A percentile compares a stretch with the other conserved stretches of the same genome.
phyloP scores from a whole-genome alignment of 1,284 basidiomycete species.

The Salmacisia buchloeana region DNA sequence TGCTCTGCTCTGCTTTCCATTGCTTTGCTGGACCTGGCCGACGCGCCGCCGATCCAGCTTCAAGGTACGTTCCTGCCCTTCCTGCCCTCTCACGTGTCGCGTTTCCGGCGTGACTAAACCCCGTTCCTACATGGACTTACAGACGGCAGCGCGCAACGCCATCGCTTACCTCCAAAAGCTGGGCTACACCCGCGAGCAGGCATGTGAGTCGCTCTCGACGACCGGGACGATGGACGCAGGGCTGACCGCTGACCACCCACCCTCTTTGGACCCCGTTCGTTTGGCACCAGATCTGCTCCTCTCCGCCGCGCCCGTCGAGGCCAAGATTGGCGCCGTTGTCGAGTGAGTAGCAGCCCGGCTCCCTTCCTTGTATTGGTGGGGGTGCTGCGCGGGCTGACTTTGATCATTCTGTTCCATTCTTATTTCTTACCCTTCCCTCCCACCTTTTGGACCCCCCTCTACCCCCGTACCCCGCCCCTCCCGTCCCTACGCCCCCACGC shows the following conservation, averaged over 20 bases:
- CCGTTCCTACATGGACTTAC: slow-evolving; percentile 50
- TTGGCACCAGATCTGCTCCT: slow-evolving; percentile 59
- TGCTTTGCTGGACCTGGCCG: too few relatives aligned
- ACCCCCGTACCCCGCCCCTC: too few relatives aligned
- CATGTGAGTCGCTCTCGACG: not conserved
- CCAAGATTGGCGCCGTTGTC: slow-evolving; percentile 68
- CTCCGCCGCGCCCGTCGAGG: slow-evolving; percentile 69
- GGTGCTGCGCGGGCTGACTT: too few relatives aligned
- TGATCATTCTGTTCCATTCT: too few relatives aligned
- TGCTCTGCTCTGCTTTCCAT: too few relatives aligned
- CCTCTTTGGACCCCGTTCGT: not conserved
- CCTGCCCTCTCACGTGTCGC: not conserved
- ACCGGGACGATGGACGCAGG: too few relatives aligned
- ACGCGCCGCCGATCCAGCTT: too few relatives aligned
- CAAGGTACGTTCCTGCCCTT: slow-evolving; percentile 9
- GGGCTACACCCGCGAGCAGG: slow-evolving; percentile 59
- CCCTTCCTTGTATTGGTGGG: not conserved
- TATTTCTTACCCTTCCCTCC: too few relatives aligned
- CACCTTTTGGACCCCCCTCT: too few relatives aligned
- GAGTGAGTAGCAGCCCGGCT: slow-evolving; percentile 48
- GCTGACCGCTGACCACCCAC: not conserved
- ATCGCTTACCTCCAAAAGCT: slow-evolving; percentile 62
- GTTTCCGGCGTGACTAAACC: not conserved
- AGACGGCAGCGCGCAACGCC: slow-evolving; percentile 69
- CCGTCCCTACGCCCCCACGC: not conserved